These are phyloP conservation scores for Bifiguratus adelaidae DNA, from an alignment of 192 early-diverging fungal genomes.

Conservation along the genomic window DNA sequence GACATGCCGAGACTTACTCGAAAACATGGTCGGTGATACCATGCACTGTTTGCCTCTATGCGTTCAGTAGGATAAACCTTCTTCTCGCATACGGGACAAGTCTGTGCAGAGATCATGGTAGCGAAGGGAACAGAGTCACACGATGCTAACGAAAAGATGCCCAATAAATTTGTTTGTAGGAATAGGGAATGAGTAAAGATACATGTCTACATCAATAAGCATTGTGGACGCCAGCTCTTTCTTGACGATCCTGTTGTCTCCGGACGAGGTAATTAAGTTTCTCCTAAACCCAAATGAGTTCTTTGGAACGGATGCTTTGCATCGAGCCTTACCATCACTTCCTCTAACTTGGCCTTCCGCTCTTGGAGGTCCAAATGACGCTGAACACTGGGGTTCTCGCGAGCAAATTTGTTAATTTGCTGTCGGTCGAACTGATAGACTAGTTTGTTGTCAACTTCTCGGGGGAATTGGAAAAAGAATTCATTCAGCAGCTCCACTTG, in stretches of 20 bases:
- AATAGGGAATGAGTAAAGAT: too few relatives aligned
- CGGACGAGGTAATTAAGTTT: conserved; percentile 49
- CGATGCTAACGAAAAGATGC: too few relatives aligned
- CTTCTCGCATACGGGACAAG: neutral
- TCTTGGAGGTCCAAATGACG: conserved; percentile 84
- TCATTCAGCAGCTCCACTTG: conserved; percentile 95
- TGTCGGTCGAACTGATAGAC: conserved; percentile 76
- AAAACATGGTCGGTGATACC: neutral
- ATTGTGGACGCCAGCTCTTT: too few relatives aligned
- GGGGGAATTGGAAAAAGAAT: conserved; percentile 96
- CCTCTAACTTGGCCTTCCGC: conserved; percentile 72
- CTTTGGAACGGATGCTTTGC: neutral
- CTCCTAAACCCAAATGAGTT: conserved; percentile 15
- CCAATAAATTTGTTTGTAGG: too few relatives aligned
- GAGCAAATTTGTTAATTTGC: conserved; percentile 81
- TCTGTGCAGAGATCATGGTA: neutral
- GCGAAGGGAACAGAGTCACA: too few relatives aligned
- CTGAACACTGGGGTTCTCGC: conserved; percentile 76
- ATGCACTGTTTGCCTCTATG: neutral
- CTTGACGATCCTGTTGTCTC: conserved; percentile 38
- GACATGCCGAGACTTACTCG: neutral
- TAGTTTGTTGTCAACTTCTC: conserved; percentile 86
- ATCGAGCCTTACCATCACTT: too few relatives aligned
- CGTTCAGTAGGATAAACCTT: neutral
- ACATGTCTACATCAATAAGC: too few relatives aligned